phyloP scores from a whole-genome alignment of 352 stramenopile species.

The Phytophthora colocasiae region DNA sequence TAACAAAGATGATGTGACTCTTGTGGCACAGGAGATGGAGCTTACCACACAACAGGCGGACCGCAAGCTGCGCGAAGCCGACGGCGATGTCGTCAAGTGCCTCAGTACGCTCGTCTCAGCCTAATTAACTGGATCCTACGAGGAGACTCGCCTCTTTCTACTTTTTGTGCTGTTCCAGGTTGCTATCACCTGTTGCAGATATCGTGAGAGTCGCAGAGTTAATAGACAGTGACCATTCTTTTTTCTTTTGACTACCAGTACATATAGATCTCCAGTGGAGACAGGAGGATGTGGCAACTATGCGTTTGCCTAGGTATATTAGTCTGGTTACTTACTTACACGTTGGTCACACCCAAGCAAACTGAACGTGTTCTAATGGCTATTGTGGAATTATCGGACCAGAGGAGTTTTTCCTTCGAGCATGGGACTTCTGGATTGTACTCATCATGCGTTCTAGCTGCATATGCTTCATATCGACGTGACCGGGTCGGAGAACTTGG shows the following conservation, averaged over 20 bases:
- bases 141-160: background rate
- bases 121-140: slow-evolving; percentile 7
- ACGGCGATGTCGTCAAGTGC: slow-evolving; percentile 76
- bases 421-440: slow-evolving; percentile 70
- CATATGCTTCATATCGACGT: slow-evolving; percentile 61
- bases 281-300: background rate
- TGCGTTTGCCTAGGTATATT: slow-evolving; percentile 10
- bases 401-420: slow-evolving; percentile 38
- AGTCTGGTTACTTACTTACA: slow-evolving; percentile 15
- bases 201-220: slow-evolving; percentile 5
- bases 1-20: slow-evolving; percentile 80
- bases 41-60: slow-evolving; percentile 76
- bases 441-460: slow-evolving; percentile 74
- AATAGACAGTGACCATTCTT: slow-evolving; percentile 37
- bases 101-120: slow-evolving; percentile 62
- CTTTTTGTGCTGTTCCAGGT: background rate
- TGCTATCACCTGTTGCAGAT: slow-evolving; percentile 6
- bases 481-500: slow-evolving; percentile 58
- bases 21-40: slow-evolving; percentile 84
- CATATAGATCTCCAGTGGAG: background rate
- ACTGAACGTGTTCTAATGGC: background rate
- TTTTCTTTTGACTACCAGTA: background rate
- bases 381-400: slow-evolving; percentile 10
- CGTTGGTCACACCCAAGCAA: slow-evolving; percentile 3
- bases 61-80: slow-evolving; percentile 83